Evolutionary conservation across 768 basidiomycete species (phyloP).

Genomic region (Termitomyces sp.): DNA sequence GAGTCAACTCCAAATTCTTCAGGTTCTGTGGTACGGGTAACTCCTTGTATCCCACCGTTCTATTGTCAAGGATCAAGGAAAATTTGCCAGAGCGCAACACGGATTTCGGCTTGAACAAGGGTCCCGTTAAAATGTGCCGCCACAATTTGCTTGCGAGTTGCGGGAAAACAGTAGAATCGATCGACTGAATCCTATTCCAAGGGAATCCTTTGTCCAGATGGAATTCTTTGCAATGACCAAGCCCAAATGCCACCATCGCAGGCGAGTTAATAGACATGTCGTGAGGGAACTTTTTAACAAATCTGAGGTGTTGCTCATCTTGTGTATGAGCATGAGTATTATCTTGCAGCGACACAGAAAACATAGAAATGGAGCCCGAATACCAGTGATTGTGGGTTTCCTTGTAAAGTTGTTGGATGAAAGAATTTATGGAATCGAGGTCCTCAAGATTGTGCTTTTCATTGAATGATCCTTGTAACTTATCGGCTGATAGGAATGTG

Average conservation of each 20-base stretch:
- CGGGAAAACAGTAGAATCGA: not conserved
- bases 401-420: not conserved
- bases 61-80: not conserved
- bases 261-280: not conserved
- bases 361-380: not conserved
- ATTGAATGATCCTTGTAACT: too few relatives aligned
- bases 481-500: not conserved
- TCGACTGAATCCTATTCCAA: not conserved
- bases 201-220: not conserved
- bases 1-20: not conserved
- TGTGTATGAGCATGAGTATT: not conserved
- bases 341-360: not conserved
- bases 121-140: not conserved
- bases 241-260: not conserved
- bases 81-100: not conserved
- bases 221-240: not conserved
- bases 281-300: not conserved
- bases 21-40: not conserved
- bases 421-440: not conserved
- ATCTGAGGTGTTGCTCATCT: not conserved
- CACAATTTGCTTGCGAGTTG: not conserved
- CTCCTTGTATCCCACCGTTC: not conserved
- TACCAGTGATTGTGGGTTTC: not conserved
- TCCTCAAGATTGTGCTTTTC: not conserved
- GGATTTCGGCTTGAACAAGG: not conserved